Conservation (phyloP, 306 rosid genomes). For the Hippophae tibetana region DNA sequence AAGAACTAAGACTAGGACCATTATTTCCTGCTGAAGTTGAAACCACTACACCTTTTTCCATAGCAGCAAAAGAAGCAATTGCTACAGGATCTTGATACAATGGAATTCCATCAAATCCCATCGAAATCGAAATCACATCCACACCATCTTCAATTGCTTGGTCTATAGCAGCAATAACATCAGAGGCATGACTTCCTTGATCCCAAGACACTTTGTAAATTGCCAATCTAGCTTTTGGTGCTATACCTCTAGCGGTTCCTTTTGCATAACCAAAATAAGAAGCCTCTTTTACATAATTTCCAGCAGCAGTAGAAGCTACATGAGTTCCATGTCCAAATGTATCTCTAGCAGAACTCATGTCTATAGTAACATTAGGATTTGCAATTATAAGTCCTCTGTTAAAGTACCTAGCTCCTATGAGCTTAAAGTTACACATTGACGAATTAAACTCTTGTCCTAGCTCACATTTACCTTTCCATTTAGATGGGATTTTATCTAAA, state of each 20-base stretch:
- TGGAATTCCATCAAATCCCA: background rate
- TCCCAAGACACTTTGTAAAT: conserved; percentile 4
- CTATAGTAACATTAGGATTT: background rate
- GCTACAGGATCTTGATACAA: conserved; percentile 14
- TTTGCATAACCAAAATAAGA: conserved; percentile 4
- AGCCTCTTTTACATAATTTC: background rate
- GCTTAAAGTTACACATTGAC: conserved; percentile 15
- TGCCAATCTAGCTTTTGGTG: conserved; percentile 10
- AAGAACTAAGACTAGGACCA: background rate
- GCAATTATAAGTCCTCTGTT: background rate
- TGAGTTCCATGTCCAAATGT: conserved; percentile 8
- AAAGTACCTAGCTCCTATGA: conserved; percentile 8
- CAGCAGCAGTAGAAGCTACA: conserved; percentile 9
- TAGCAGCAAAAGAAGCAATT: conserved; percentile 17
- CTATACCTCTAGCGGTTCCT: conserved; percentile 2
- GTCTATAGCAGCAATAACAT: conserved; percentile 15
- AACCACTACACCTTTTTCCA: conserved; percentile 15
- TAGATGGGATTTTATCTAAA: background rate
- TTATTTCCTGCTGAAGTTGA: conserved; percentile 19
- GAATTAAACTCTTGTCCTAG: conserved; percentile 7
- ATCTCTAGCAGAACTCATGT: conserved; percentile 7
- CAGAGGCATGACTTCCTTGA: background rate
- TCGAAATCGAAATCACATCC: conserved; percentile 12
- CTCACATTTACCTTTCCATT: conserved; percentile 8
- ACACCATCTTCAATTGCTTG: conserved; percentile 14